Evolutionary conservation across 129 eudicot species (phyloP).

Genomic region (Kitagawia praeruptora): DNA sequence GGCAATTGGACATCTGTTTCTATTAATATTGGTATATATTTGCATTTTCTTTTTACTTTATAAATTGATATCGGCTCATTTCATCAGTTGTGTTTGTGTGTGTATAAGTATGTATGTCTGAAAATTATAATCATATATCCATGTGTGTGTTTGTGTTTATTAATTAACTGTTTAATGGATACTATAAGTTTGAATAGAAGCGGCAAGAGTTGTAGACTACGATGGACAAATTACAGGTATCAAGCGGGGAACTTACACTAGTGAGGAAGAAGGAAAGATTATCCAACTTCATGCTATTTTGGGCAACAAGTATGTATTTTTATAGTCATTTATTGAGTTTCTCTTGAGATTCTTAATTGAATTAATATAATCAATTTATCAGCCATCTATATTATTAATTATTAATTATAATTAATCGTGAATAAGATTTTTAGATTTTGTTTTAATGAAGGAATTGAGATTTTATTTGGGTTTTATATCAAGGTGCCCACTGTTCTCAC

Average conservation of each 20-base stretch:
- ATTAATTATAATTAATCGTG: too few relatives aligned
- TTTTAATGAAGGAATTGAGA: neutral
- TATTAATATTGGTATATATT: constrained; percentile 23
- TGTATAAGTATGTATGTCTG: neutral
- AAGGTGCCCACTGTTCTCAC: too few relatives aligned
- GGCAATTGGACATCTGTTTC: constrained; percentile 42
- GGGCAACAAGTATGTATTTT: constrained; percentile 24
- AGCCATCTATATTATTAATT: neutral
- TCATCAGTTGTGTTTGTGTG: neutral
- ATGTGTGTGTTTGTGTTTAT: neutral
- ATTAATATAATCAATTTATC: too few relatives aligned
- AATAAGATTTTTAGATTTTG: neutral
- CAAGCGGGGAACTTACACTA: constrained; percentile 34
- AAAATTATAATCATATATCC: too few relatives aligned
- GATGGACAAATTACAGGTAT: constrained; percentile 48
- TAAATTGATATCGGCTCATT: too few relatives aligned
- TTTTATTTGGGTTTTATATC: too few relatives aligned
- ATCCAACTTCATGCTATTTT: constrained; percentile 42
- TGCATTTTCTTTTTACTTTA: neutral
- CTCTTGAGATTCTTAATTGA: neutral
- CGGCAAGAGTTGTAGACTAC: constrained; percentile 42
- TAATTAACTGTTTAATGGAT: neutral
- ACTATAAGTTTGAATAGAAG: constrained; percentile 33
- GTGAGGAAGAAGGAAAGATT: constrained; percentile 39
- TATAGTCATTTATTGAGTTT: neutral